A percentile compares a stretch with the other conserved stretches of the same genome.
phyloP scores from a whole-genome alignment of 2,329 filamentous ascomycete species.

The Ascosphaera aggregata region DNA sequence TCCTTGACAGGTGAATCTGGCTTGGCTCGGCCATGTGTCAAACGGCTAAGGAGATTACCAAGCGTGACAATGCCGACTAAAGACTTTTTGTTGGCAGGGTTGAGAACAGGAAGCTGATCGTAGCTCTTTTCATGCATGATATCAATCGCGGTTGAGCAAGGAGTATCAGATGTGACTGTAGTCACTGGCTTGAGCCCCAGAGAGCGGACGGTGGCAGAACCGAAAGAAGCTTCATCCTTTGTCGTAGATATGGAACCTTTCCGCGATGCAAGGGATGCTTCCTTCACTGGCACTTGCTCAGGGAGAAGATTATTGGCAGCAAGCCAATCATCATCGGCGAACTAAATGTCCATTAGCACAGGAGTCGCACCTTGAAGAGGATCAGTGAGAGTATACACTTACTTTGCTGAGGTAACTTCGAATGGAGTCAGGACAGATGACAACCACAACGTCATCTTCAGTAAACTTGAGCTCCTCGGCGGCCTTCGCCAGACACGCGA shows the following conservation, averaged over 20 bases:
- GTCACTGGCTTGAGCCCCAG: slow-evolving; percentile 87
- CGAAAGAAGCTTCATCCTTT: slow-evolving; percentile 38
- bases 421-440: slow-evolving; percentile 86
- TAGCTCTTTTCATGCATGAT: slow-evolving; percentile 97
- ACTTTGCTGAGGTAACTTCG: slow-evolving; percentile 86
- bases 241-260: slow-evolving; percentile 12
- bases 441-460: slow-evolving; percentile 72
- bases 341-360: slow-evolving; percentile 32
- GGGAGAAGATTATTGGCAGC: slow-evolving; percentile 83
- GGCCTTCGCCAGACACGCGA: slow-evolving; percentile 58
- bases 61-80: slow-evolving; percentile 87
- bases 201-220: slow-evolving; percentile 53
- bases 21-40: slow-evolving; percentile 59
- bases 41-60: slow-evolving; percentile 78
- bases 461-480: slow-evolving; percentile 53
- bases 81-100: slow-evolving; percentile 35
- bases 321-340: slow-evolving; percentile 97
- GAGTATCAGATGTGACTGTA: slow-evolving; percentile 46
- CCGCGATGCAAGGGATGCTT: slow-evolving; percentile 14
- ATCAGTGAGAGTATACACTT: slow-evolving; percentile 2
- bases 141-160: slow-evolving; percentile 76
- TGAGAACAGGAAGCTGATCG: slow-evolving; percentile 84
- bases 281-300: slow-evolving; percentile 21
- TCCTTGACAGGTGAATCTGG: slow-evolving; percentile 52
- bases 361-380: slow-evolving; percentile 1